A percentile compares a stretch with the other conserved stretches of the same genome.
Evolutionary conservation across 768 basidiomycete genomes (phyloP).

Genomic region (Coprinopsis marcescibilis): DNA sequence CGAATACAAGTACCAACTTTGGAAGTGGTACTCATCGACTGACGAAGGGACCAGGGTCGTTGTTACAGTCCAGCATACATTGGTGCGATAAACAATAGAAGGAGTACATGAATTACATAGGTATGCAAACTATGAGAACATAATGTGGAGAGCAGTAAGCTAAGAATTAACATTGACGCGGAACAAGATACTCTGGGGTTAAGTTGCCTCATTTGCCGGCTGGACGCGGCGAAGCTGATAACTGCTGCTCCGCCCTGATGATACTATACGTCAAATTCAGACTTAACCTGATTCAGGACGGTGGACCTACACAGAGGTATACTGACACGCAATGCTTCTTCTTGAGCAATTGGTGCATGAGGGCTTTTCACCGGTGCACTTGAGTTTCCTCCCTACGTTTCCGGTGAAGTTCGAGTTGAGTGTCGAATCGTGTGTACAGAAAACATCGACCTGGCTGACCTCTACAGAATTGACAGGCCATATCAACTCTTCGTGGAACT

Average conservation of each 20-base stretch:
- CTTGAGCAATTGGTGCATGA: conserved; percentile 63
- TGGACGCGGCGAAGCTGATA: too few relatives aligned
- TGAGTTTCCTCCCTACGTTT: conserved; percentile 42
- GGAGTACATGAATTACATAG: too few relatives aligned
- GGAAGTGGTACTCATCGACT: too few relatives aligned
- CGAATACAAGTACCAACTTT: too few relatives aligned
- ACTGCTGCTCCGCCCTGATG: not conserved
- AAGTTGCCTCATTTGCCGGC: too few relatives aligned
- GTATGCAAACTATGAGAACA: too few relatives aligned
- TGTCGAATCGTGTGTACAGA: not conserved
- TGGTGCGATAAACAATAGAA: too few relatives aligned
- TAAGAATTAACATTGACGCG: too few relatives aligned
- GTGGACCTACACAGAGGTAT: conserved; percentile 54
- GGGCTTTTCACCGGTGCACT: conserved; percentile 63
- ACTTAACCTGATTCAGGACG: conserved; percentile 9
- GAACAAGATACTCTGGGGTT: too few relatives aligned
- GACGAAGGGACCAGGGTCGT: too few relatives aligned
- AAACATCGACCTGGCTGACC: not conserved
- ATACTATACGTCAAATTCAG: not conserved
- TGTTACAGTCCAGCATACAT: too few relatives aligned
- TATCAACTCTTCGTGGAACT: conserved; percentile 45
- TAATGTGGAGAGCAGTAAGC: too few relatives aligned
- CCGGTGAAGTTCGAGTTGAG: conserved; percentile 23
- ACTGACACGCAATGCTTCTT: conserved; percentile 52
- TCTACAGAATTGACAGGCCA: conserved; percentile 73